Conservation (phyloP, 331 rosid species). For the Pyrus hybrid region DNA sequence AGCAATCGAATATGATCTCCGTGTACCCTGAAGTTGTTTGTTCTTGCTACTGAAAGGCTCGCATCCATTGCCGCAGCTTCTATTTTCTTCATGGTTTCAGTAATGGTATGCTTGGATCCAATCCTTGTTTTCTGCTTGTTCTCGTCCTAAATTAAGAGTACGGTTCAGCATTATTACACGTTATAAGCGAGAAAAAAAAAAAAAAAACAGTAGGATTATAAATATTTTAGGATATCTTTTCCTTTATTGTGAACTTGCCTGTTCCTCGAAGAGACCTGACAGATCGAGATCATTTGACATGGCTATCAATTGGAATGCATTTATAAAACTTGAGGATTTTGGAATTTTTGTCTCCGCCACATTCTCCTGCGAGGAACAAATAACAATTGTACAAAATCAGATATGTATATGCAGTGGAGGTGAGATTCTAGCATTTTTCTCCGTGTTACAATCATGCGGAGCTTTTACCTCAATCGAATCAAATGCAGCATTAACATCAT, state of each 20-base stretch:
- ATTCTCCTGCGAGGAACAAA: slow-evolving; percentile 32
- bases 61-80: slow-evolving; percentile 46
- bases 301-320: slow-evolving; percentile 82
- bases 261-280: slow-evolving; percentile 72
- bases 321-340: slow-evolving; percentile 68
- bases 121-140: no score
- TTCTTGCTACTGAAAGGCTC: no score
- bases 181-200: not conserved
- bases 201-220: not conserved
- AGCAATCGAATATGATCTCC: no score
- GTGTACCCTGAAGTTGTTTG: no score
- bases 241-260: slow-evolving; percentile 31
- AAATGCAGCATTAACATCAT: slow-evolving; percentile 43
- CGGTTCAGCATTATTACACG: not conserved
- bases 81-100: slow-evolving; percentile 11
- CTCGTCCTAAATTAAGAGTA: slow-evolving; percentile 29
- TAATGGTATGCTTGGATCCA: no score
- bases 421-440: not conserved
- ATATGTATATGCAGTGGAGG: not conserved
- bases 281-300: slow-evolving; percentile 80
- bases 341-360: slow-evolving; percentile 22
- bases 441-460: not conserved
- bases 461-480: slow-evolving; percentile 48
- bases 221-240: not conserved
- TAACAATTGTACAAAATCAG: not conserved